Percentiles rank a stretch among this genome's conserved stretches.
phyloP scores from a whole-genome alignment of 306 rosid species.

The Benincasa hispida region DNA sequence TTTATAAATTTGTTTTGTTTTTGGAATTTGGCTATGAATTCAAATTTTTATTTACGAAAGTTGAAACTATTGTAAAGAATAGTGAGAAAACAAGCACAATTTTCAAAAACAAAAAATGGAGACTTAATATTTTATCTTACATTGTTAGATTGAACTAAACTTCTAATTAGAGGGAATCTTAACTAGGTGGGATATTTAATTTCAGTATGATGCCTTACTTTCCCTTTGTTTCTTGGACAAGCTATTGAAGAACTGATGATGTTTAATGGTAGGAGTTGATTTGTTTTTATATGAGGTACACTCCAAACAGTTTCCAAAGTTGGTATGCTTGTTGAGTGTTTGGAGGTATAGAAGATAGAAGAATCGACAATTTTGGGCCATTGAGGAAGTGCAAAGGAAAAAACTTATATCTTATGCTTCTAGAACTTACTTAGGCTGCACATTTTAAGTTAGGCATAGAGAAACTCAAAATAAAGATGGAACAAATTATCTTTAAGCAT shows the following conservation, averaged over 20 bases:
- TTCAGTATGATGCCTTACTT: not conserved
- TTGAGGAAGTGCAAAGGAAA: not conserved
- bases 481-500: not conserved
- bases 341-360: not conserved
- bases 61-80: too few species aligned
- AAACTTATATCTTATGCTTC: slow-evolving; percentile 1
- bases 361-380: not conserved
- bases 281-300: not conserved
- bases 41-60: not conserved
- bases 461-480: not conserved
- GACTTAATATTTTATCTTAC: not conserved
- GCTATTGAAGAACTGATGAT: not conserved
- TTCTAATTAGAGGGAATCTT: not conserved
- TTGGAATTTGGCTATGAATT: not conserved
- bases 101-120: not conserved
- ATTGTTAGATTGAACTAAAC: not conserved
- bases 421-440: not conserved
- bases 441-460: not conserved
- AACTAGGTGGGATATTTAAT: not conserved
- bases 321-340: not conserved
- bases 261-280: not conserved
- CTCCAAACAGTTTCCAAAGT: not conserved
- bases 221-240: not conserved
- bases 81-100: not conserved
- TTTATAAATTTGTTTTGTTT: too few species aligned